phyloP scores from a whole-genome alignment of 768 basidiomycete species.

The Suillus paluster region DNA sequence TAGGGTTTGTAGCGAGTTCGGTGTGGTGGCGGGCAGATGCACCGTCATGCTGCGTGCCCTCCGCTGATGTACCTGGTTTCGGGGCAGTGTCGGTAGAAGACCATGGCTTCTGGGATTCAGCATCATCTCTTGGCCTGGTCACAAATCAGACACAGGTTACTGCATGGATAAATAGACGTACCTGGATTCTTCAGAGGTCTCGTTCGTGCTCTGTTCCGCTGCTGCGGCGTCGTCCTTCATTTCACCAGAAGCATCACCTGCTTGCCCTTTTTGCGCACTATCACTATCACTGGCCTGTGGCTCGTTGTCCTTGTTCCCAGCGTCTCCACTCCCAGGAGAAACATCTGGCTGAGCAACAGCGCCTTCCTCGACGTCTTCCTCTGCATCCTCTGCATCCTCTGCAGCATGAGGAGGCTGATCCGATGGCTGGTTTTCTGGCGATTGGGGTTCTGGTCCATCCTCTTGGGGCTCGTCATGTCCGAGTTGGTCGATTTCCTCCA shows the following conservation, averaged over 20 bases:
- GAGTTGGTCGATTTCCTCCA: constrained; percentile 30
- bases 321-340: constrained; percentile 28
- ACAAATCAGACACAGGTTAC: background rate
- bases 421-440: constrained; percentile 16
- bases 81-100: constrained; percentile 11
- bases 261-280: constrained; percentile 25
- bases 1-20: constrained; percentile 51
- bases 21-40: constrained; percentile 44
- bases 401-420: constrained; percentile 20
- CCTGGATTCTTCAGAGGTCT: constrained; percentile 30
- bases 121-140: constrained; percentile 7
- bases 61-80: constrained; percentile 40
- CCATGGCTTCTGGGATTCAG: constrained; percentile 5
- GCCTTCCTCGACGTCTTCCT: constrained; percentile 31
- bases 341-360: constrained; percentile 44
- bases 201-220: constrained; percentile 33
- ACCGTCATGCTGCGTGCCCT: constrained; percentile 51
- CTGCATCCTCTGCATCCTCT: constrained; percentile 30
- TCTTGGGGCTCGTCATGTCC: constrained; percentile 27
- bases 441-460: constrained; percentile 29
- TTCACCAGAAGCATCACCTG: constrained; percentile 19
- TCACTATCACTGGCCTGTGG: constrained; percentile 24
- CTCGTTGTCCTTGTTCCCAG: constrained; percentile 16
- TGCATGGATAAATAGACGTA: background rate
- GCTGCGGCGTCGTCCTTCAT: constrained; percentile 3